Conservation (phyloP, 2,329 filamentous ascomycete species). For the Mycosphaerella sp. region DNA sequence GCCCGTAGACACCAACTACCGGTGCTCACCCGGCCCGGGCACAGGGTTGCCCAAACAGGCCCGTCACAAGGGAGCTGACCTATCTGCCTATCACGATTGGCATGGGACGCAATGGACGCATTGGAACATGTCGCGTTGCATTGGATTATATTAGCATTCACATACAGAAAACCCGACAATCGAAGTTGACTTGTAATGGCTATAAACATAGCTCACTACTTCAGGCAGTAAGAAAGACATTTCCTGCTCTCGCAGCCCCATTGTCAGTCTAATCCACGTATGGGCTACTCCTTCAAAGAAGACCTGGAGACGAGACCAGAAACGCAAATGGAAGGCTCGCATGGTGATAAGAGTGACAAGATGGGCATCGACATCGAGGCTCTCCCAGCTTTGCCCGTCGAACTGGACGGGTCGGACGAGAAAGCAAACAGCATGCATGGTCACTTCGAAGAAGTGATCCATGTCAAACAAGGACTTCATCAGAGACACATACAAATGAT, state of each 20-base stretch:
- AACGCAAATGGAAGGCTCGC: not conserved
- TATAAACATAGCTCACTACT: not conserved
- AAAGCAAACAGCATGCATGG: slow-evolving; percentile 5
- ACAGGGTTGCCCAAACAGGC: not conserved
- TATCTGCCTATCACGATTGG: slow-evolving; percentile 3
- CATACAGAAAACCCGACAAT: not conserved
- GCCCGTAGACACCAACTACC: not conserved
- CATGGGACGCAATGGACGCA: not conserved
- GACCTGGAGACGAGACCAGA: slow-evolving; percentile 4
- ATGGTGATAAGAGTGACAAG: slow-evolving; percentile 6
- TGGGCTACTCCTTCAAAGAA: not conserved
- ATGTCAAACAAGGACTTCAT: slow-evolving; percentile 18
- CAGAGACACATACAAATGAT: slow-evolving; percentile 27
- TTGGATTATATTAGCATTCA: no score
- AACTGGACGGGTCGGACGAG: not conserved
- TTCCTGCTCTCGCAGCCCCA: no score
- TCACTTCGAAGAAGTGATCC: slow-evolving; percentile 17
- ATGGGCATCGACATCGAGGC: slow-evolving; percentile 8
- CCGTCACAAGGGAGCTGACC: slow-evolving; percentile 2
- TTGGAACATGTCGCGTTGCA: no score
- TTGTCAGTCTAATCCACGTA: not conserved
- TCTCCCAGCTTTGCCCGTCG: not conserved
- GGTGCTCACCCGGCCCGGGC: not conserved
- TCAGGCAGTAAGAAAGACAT: not conserved
- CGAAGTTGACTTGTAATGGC: not conserved